Base-by-base conservation (phyloP, 129 eudicot genomes). In the Artemisia annua region DNA sequence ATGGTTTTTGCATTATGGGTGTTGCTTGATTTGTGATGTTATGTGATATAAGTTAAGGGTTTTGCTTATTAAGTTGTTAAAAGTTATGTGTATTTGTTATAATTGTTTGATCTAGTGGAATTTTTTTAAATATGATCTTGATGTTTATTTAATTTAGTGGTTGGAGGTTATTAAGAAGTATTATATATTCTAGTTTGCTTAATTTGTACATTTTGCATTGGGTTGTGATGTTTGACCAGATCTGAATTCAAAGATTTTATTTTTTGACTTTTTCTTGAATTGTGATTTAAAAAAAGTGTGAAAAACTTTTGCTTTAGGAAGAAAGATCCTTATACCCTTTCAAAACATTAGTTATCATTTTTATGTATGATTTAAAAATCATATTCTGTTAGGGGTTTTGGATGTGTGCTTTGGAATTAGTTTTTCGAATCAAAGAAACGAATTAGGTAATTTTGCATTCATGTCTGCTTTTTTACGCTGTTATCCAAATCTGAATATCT, bases 161-260 rank as follows among this genome's bases (percentile, higher is more conserved):
- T 30, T 75, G 58, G 39, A 26, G 50, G 49, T 59, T 69, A 51
- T 69, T 65, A 66, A 61, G 48, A 48, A 20, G 7, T 68, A 50
- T 72, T 19, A 19, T 1, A 1, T 16, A 7, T 57, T 64, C 43
- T 64, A 7, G 65, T 64, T 63, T 67, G 71, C 76, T 77, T 77
- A 14, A 61, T 77, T 62, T 78, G 71, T 66, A 78, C 82, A 78
- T 70, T 70, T 71, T 55, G 19, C 73, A 11, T 70, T 64, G 26
- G 67, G 49, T 78, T 63, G 67, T 71, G 67, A 78, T 72, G 59
- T 72, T 71, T 71, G 77, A 78, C 78, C 77, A 78, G 82, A 78
- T 78, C 82, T 78, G 82, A 71, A 63, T 46, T 71, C 39, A n/a
- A 43, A 30, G 67, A 51, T 54, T 16, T 60, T 26, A 1, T 15